phyloP scores from a whole-genome alignment of 225 moss, liverwort and hornwort genomes.

The Lunularia cruciata region DNA sequence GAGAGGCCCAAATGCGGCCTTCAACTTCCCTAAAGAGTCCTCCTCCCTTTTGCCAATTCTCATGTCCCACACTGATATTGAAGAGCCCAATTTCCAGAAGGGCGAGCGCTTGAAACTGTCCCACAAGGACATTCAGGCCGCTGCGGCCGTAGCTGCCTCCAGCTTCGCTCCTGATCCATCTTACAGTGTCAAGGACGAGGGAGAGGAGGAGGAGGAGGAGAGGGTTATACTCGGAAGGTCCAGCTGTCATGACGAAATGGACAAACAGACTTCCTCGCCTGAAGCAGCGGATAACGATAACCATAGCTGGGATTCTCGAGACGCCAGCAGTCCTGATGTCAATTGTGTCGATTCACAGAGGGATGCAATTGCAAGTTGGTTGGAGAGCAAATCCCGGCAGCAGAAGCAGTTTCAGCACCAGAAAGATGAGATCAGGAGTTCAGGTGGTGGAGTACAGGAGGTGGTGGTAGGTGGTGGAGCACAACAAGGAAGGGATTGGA shows the following conservation, averaged over 20 bases:
- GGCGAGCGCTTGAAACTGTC: constrained; percentile 46
- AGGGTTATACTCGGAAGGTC: constrained; percentile 18
- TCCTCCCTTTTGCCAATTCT: constrained; percentile 54
- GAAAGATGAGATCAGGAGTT: constrained; percentile 21
- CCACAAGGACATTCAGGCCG: constrained; percentile 53
- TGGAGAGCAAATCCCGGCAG: constrained; percentile 19
- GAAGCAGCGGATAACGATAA: constrained; percentile 26
- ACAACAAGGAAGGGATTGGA: constrained; percentile 18
- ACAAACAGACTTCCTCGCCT: constrained; percentile 23
- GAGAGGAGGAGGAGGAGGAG: constrained; percentile 30
- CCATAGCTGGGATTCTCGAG: constrained; percentile 34
- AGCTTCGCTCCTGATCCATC: constrained; percentile 26
- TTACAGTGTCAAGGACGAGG: constrained; percentile 33
- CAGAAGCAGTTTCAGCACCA: constrained; percentile 21
- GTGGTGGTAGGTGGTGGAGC: neutral
- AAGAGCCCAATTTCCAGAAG: constrained; percentile 47
- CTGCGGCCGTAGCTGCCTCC: constrained; percentile 45
- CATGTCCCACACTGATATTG: constrained; percentile 30
- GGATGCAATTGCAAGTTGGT: constrained; percentile 15
- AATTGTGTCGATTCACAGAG: constrained; percentile 29
- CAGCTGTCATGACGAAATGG: constrained; percentile 17
- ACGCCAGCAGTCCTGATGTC: constrained; percentile 34
- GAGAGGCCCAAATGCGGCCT: constrained; percentile 68
- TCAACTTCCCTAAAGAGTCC: constrained; percentile 78
- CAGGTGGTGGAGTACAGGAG: neutral